Conservation (phyloP, 1,284 basidiomycete genomes). For the Moniliella sp. region DNA sequence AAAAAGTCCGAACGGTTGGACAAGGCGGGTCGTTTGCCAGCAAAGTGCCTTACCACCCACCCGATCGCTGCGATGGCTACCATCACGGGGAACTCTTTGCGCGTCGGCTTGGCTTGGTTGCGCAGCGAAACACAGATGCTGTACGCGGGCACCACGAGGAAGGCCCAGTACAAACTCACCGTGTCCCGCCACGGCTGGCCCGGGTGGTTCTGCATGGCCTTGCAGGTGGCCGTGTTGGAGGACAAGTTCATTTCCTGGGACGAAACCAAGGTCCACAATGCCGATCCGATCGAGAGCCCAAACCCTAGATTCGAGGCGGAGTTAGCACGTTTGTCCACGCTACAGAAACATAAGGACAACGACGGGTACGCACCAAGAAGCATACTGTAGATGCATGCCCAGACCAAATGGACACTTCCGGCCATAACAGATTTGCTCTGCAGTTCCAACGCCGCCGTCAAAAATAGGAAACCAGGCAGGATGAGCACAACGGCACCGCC, state of each 20-base stretch:
- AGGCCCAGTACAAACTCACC: conserved; percentile 30
- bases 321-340: no score
- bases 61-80: conserved; percentile 53
- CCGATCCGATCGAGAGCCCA: conserved; percentile 17
- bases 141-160: conserved; percentile 57
- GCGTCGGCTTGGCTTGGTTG: conserved; percentile 48
- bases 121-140: conserved; percentile 52
- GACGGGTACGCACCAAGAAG: no score
- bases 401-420: conserved; percentile 52
- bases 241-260: conserved; percentile 6
- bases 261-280: conserved; percentile 20
- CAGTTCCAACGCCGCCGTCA: conserved; percentile 53
- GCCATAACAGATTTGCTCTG: conserved; percentile 33
- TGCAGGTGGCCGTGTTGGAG: conserved; percentile 3
- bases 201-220: conserved; percentile 4
- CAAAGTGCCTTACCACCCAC: conserved; percentile 39
- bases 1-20: conserved; percentile 18
- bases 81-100: conserved; percentile 48
- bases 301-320: no score
- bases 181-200: conserved; percentile 37
- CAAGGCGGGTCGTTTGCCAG: conserved; percentile 7
- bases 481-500: conserved; percentile 68
- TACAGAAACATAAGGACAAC: no score
- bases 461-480: conserved; percentile 46
- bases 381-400: conserved; percentile 52